phyloP scores from a whole-genome alignment of 1,284 basidiomycete genomes.

The Bjerkandera adusta region DNA sequence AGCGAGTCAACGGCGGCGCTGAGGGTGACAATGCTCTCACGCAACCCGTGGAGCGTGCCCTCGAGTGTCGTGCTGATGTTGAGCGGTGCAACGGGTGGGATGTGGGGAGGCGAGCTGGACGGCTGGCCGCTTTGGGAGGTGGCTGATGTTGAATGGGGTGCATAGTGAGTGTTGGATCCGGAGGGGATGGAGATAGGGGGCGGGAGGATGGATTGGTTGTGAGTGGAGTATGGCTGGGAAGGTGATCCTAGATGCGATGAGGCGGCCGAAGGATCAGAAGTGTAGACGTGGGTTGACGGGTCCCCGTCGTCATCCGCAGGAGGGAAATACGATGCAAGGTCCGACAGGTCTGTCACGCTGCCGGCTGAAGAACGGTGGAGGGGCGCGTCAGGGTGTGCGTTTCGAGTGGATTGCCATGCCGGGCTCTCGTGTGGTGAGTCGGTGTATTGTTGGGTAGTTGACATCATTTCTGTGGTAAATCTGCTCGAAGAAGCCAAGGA shows the following conservation, averaged over 20 bases:
- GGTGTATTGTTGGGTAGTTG: neutral
- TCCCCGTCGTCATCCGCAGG: constrained; percentile 4
- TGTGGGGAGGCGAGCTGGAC: constrained; percentile 21
- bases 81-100: constrained; percentile 50
- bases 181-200: neutral
- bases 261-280: neutral
- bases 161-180: constrained; percentile 6
- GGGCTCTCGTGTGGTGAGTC: constrained; percentile 8
- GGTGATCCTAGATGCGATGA: neutral
- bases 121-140: constrained; percentile 4
- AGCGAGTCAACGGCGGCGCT: constrained; percentile 59
- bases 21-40: constrained; percentile 58
- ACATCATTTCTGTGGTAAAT: neutral
- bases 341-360: neutral
- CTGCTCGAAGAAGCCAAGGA: neutral
- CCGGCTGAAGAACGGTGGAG: too few relatives aligned
- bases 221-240: neutral
- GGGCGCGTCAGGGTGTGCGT: too few relatives aligned
- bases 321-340: constrained; percentile 18
- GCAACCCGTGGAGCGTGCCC: constrained; percentile 54
- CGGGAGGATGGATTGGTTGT: neutral
- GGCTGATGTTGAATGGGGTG: constrained; percentile 2
- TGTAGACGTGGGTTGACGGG: neutral
- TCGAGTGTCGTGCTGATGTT: constrained; percentile 59
- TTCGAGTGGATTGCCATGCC: constrained; percentile 9